A percentile compares a stretch with the other conserved stretches of the same genome.
phyloP scores from a whole-genome alignment of 2,329 filamentous ascomycete species.

The Hypoxylon sp. region DNA sequence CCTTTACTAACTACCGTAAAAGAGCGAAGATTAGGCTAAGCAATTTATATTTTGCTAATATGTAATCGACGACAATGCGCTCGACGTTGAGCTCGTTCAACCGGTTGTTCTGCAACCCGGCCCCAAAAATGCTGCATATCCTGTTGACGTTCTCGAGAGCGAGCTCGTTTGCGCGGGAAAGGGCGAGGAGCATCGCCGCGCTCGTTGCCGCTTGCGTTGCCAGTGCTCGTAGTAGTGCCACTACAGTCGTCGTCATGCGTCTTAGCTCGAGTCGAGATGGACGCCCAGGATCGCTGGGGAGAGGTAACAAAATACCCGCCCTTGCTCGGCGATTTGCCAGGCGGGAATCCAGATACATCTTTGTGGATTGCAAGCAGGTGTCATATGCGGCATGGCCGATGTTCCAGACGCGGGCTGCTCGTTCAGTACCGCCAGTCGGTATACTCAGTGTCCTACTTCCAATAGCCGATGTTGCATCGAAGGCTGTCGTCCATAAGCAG shows the following conservation, averaged over 20 bases:
- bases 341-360: conserved; percentile 39
- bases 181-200: conserved; percentile 1
- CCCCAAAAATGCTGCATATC: conserved; percentile 51
- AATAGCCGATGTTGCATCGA: neutral
- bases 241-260: neutral
- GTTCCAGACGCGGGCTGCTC: conserved; percentile 17
- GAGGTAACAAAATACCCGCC: conserved; percentile 1
- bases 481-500: neutral
- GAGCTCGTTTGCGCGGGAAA: conserved; percentile 42
- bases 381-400: conserved; percentile 35
- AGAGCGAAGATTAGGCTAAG: too few relatives aligned
- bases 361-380: conserved; percentile 39
- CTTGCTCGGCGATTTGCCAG: conserved; percentile 37
- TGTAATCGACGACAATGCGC: conserved; percentile 46
- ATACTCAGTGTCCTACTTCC: conserved; percentile 26
- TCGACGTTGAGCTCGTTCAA: conserved; percentile 48
- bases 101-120: conserved; percentile 48
- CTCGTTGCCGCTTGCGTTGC: neutral
- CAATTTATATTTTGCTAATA: too few relatives aligned
- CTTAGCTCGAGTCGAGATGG: neutral
- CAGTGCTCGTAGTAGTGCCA: neutral
- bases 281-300: neutral
- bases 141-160: conserved; percentile 49
- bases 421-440: conserved; percentile 20
- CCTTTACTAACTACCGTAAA: too few relatives aligned